Evolutionary conservation across 129 eudicot species (phyloP).

Genomic region (Ambrosia artemisiifolia): DNA sequence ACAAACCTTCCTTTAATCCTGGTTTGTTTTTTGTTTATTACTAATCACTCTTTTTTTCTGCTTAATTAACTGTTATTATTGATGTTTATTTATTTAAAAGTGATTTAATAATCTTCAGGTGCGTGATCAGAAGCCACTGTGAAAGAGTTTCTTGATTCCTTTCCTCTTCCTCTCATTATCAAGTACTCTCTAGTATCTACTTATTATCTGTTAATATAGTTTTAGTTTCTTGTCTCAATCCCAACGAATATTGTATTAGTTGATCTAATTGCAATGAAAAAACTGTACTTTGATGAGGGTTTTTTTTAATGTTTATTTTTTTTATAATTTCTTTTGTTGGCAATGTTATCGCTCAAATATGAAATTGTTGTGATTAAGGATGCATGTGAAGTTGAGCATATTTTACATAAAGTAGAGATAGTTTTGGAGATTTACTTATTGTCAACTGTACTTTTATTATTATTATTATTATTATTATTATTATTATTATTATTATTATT

Average conservation of each 20-base stretch:
- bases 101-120: constrained; percentile 40
- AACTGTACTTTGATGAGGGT: neutral
- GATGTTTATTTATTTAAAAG: neutral
- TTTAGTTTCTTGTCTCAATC: neutral
- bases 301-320: too few species aligned
- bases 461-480: too few species aligned
- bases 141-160: constrained; percentile 69
- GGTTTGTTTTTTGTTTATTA: constrained; percentile 29
- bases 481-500: too few species aligned
- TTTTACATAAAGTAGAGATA: too few species aligned
- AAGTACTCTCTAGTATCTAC: constrained; percentile 26
- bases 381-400: neutral
- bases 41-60: neutral
- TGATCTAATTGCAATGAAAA: too few species aligned
- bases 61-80: neutral
- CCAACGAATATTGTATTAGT: neutral
- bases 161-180: constrained; percentile 77
- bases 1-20: constrained; percentile 65
- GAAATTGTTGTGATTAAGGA: too few species aligned
- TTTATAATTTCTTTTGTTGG: neutral
- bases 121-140: constrained; percentile 63
- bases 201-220: neutral
- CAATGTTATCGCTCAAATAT: too few species aligned
- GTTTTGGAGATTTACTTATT: neutral
- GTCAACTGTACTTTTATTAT: too few species aligned